Evolutionary conservation across 2,329 filamentous ascomycete genomes (phyloP).

Genomic region (Penicillium sp.): DNA sequence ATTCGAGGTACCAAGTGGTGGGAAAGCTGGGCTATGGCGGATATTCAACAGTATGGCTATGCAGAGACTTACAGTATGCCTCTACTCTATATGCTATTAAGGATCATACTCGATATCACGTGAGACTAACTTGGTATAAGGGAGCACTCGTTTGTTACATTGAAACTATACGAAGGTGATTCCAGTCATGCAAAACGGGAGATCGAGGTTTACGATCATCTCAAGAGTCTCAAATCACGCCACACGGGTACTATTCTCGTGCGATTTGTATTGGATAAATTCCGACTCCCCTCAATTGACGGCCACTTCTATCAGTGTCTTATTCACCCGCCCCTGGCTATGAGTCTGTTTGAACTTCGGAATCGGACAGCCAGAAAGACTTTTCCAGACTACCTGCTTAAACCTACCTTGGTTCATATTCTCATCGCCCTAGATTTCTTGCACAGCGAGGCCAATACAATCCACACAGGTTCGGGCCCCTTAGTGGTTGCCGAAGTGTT

Average conservation of each 20-base stretch:
- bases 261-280: slow-evolving; percentile 19
- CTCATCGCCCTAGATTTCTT: slow-evolving; percentile 28
- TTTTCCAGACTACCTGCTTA: slow-evolving; percentile 20
- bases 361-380: slow-evolving; percentile 7
- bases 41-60: slow-evolving; percentile 14
- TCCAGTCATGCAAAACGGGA: slow-evolving; percentile 13
- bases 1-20: slow-evolving; percentile 13
- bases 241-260: slow-evolving; percentile 18
- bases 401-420: slow-evolving; percentile 19
- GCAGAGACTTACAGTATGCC: slow-evolving; percentile 13
- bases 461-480: slow-evolving; percentile 24
- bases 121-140: background rate
- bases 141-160: slow-evolving; percentile 10
- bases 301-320: slow-evolving; percentile 20
- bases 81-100: no score
- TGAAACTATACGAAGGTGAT: slow-evolving; percentile 15
- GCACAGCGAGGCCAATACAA: slow-evolving; percentile 20
- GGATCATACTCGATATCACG: no score
- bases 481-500: background rate
- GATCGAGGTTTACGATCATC: slow-evolving; percentile 17
- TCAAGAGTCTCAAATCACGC: slow-evolving; percentile 14
- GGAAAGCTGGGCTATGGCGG: slow-evolving; percentile 14
- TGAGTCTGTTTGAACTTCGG: slow-evolving; percentile 20
- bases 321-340: slow-evolving; percentile 23
- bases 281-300: slow-evolving; percentile 15